phyloP scores from a whole-genome alignment of 1,284 basidiomycete genomes.

The Fomes fomentarius region DNA sequence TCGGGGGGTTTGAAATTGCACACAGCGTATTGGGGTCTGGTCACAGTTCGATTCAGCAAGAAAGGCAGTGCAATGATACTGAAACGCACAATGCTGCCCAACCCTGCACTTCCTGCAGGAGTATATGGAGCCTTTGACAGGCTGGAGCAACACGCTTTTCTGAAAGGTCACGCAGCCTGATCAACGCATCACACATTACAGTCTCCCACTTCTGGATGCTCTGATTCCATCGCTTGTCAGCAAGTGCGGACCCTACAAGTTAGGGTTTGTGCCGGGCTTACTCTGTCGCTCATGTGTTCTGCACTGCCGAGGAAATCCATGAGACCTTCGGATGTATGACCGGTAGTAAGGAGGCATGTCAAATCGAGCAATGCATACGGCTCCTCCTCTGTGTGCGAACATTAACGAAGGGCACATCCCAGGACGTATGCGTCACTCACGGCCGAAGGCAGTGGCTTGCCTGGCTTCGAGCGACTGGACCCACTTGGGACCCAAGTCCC shows the following conservation, averaged over 20 bases:
- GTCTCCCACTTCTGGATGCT: slow-evolving; percentile 80
- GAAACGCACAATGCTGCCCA: slow-evolving; percentile 72
- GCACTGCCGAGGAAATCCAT: slow-evolving; percentile 74
- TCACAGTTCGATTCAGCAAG: slow-evolving; percentile 10
- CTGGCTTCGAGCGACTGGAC: slow-evolving; percentile 61
- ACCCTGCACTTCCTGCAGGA: slow-evolving; percentile 75
- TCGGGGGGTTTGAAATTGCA: slow-evolving; percentile 58
- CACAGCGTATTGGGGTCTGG: slow-evolving; percentile 35
- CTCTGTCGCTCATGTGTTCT: slow-evolving; percentile 81
- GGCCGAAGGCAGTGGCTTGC: slow-evolving; percentile 64
- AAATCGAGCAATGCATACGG: slow-evolving; percentile 70
- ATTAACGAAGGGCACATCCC: slow-evolving; percentile 1
- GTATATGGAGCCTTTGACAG: slow-evolving; percentile 71
- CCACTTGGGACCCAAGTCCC: slow-evolving; percentile 76
- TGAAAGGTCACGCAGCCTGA: slow-evolving; percentile 71
- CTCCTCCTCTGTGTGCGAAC: slow-evolving; percentile 47
- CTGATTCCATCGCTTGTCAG: slow-evolving; percentile 41
- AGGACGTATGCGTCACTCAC: slow-evolving; percentile 43
- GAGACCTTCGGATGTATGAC: slow-evolving; percentile 67
- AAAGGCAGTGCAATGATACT: neutral
- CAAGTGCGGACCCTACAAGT: too few species aligned
- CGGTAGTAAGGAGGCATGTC: slow-evolving; percentile 71
- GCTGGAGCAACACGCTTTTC: slow-evolving; percentile 73
- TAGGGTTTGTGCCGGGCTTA: slow-evolving; percentile 44
- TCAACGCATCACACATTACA: slow-evolving; percentile 67